Conservation (phyloP, 2,329 filamentous ascomycete genomes). For the Torrubiella hemipterigena region DNA sequence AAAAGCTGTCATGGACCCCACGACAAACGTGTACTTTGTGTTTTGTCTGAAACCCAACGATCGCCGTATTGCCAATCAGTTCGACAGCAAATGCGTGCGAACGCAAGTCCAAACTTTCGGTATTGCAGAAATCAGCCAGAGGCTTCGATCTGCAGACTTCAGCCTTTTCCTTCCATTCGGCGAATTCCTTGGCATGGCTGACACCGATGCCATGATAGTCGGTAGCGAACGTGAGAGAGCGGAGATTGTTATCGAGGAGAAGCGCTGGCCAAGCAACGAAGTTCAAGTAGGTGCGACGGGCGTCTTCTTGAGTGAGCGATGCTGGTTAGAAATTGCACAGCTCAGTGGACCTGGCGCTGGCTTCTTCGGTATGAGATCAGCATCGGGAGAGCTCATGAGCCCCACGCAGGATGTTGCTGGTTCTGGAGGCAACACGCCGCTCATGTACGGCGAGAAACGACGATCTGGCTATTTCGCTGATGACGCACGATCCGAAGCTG, state of each 20-base stretch:
- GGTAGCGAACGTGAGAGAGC: slow-evolving; percentile 88
- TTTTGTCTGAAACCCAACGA: slow-evolving; percentile 98
- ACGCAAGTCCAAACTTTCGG: slow-evolving; percentile 91
- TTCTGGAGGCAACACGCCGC: slow-evolving; percentile 40
- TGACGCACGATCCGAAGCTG: slow-evolving; percentile 83
- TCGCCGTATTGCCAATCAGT: slow-evolving; percentile 92
- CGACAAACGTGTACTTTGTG: slow-evolving; percentile 89
- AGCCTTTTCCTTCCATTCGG: slow-evolving; percentile 91
- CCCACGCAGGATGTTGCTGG: no score
- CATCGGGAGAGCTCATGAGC: slow-evolving; percentile 50
- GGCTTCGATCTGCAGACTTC: slow-evolving; percentile 86
- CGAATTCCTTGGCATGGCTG: slow-evolving; percentile 83
- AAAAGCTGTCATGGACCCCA: slow-evolving; percentile 68
- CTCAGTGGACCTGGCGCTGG: slow-evolving; percentile 44
- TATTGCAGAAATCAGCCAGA: slow-evolving; percentile 92
- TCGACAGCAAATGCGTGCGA: slow-evolving; percentile 96
- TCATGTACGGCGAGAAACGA: slow-evolving; percentile 61
- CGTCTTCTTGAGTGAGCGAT: slow-evolving; percentile 88
- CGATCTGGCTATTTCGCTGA: slow-evolving; percentile 77
- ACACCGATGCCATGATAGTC: slow-evolving; percentile 73
- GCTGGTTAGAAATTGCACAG: slow-evolving; percentile 84
- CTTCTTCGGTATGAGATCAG: slow-evolving; percentile 44
- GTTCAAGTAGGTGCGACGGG: slow-evolving; percentile 83
- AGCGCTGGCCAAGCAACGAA: slow-evolving; percentile 86
- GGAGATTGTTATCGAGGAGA: slow-evolving; percentile 83